Base-by-base conservation (phyloP, 2,329 filamentous ascomycete species). In the Trichoderma oligosporum region DNA sequence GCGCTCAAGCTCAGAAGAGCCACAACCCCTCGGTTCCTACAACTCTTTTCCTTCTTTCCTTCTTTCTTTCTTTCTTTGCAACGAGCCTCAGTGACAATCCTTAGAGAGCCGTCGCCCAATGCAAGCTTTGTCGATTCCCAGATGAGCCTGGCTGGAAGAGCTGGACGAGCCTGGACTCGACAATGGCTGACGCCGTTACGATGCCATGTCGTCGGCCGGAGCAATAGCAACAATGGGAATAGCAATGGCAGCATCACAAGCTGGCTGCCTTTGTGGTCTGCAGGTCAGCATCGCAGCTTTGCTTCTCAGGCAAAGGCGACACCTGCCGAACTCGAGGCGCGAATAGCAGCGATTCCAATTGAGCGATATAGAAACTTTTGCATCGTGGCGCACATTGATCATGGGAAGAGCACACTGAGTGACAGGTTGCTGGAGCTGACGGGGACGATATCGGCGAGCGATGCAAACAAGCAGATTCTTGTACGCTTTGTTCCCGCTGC, bases 351-450 rank as follows among this genome's bases (percentile, higher is more conserved):
- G 5, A 92, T 93, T 55, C 89, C 89, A 2, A 87, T 92, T 66
- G 84, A 88, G 57, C 83, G 89, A 18, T 93, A 85, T 64, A 87
- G 94, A 61, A 99, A 99, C 73, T 99, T 99, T 72, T 99, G 94
- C 74, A 97, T 99, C 67, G 93, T 99, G 51, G 94, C 94, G 8
- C 94, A 99, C 72, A 95, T 99, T 70, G 94, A 99, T 72, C 94
- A 99, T 84, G 94, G 94, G 67, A 99, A 99, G 75, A 96, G 89
- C 70, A 99, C 94, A 4, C 84, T 99, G 53, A 93, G 88, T 64
- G 94, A 99, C 68, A 87, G 94, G 2, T 77, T 99, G 54, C 82
- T 99, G 61, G 94, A 99, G 78, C 79, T 95, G 62, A 99, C 94
- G 1, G 93, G 94, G 18, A 97, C 93, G 6, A 97, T 99, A 62